Percentiles rank a stretch among this genome's conserved stretches.
phyloP scores from a whole-genome alignment of 768 basidiomycete species.

The Russula emetica region DNA sequence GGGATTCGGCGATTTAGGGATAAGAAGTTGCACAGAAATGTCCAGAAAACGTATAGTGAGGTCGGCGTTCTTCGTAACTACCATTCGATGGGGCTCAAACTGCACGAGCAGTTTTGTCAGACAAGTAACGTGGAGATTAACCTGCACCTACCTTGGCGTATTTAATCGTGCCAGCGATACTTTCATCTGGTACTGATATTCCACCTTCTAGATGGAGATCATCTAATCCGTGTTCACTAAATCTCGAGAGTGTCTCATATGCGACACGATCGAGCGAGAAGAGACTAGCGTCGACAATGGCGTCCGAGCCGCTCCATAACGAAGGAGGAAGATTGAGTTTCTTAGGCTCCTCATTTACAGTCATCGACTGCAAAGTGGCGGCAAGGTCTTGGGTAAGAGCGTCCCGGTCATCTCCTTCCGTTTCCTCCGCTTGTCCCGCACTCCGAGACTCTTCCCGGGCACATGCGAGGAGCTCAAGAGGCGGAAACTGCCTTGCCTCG shows the following conservation, averaged over 20 bases:
- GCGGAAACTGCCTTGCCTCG: constrained; percentile 70
- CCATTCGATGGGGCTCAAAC: constrained; percentile 60
- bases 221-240: constrained; percentile 27
- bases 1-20: constrained; percentile 44
- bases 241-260: constrained; percentile 41
- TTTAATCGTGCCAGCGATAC: constrained; percentile 45
- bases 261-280: constrained; percentile 45
- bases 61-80: constrained; percentile 61
- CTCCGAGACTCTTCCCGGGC: background rate
- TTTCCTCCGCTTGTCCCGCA: background rate
- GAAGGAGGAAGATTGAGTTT: constrained; percentile 37
- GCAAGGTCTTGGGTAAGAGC: constrained; percentile 40
- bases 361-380: constrained; percentile 40
- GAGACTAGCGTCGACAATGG: constrained; percentile 43
- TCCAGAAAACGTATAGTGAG: constrained; percentile 70
- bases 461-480: constrained; percentile 38
- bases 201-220: constrained; percentile 45
- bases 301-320: constrained; percentile 39
- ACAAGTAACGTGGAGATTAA: background rate
- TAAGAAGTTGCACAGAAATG: constrained; percentile 62
- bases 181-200: constrained; percentile 50
- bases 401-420: constrained; percentile 15
- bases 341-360: constrained; percentile 39
- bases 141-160: constrained; percentile 48
- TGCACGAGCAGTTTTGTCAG: constrained; percentile 29